These are phyloP conservation scores for Zopfia rhizophila DNA, from an alignment of 2,329 filamentous ascomycete genomes.

Conservation along the genomic window DNA sequence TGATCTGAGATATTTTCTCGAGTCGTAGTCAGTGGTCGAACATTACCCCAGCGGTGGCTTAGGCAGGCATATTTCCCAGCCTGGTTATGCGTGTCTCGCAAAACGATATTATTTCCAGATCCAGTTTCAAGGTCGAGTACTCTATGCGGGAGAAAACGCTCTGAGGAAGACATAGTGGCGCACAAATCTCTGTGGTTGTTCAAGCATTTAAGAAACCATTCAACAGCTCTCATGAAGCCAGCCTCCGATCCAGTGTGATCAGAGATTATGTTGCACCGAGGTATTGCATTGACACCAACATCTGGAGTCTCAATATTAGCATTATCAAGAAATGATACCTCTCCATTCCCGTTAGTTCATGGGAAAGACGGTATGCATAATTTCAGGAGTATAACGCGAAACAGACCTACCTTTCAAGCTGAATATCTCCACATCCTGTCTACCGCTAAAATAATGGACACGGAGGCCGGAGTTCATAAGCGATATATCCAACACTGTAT, in stretches of 20 bases:
- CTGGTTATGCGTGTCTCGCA: slow-evolving; percentile 5
- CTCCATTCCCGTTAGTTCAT: too few relatives aligned
- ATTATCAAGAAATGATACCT: not conserved
- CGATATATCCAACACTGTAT: too few relatives aligned
- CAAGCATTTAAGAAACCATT: slow-evolving; percentile 8
- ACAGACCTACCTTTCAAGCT: too few relatives aligned
- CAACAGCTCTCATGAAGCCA: not conserved
- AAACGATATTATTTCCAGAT: not conserved
- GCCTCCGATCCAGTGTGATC: slow-evolving; percentile 1
- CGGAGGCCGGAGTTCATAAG: not conserved
- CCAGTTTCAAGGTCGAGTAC: slow-evolving; percentile 9
- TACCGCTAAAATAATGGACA: not conserved
- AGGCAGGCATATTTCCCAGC: slow-evolving; percentile 12
- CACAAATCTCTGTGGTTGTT: slow-evolving; percentile 8
- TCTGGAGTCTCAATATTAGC: not conserved
- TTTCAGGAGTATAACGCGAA: too few relatives aligned
- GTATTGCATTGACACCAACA: not conserved
- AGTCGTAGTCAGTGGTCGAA: not conserved
- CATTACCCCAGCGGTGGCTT: slow-evolving; percentile 10
- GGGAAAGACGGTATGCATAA: too few relatives aligned
- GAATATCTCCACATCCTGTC: not conserved
- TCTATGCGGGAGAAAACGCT: slow-evolving; percentile 1
- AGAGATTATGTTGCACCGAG: not conserved
- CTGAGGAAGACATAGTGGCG: not conserved
- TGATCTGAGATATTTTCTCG: slow-evolving; percentile 2